Evolutionary conservation across 78 protist genomes (phyloP).

Genomic region (Dictyostelium capitatum): DNA sequence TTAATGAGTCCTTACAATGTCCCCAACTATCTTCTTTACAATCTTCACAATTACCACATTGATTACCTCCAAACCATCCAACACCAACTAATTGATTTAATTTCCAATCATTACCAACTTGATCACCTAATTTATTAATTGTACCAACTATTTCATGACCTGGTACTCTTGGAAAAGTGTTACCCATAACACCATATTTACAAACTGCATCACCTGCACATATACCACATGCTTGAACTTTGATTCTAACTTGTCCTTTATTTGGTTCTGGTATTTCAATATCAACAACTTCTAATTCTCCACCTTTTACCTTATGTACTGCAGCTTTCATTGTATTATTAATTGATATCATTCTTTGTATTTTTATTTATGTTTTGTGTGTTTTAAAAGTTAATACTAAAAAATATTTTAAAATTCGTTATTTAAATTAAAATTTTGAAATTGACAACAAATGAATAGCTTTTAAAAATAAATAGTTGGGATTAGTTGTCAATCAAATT

Average conservation of each 20-base stretch:
- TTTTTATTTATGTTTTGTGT: too few species aligned
- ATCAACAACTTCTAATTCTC: not conserved
- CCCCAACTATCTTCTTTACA: slow-evolving; percentile 31
- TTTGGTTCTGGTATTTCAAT: not conserved
- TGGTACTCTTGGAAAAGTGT: not conserved
- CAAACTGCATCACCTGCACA: not conserved
- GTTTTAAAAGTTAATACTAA: too few species aligned
- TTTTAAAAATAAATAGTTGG: not conserved
- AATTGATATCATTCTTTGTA: too few species aligned
- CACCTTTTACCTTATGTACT: not conserved
- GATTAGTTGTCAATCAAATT: too few species aligned
- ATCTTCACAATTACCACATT: slow-evolving; percentile 34
- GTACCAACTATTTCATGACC: slow-evolving; percentile 80
- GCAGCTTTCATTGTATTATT: too few species aligned
- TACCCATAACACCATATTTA: slow-evolving; percentile 11
- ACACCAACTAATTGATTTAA: slow-evolving; percentile 72
- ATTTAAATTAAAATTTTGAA: slow-evolving; percentile 19
- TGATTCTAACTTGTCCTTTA: not conserved
- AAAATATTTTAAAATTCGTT: not conserved
- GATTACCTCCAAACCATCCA: slow-evolving; percentile 51
- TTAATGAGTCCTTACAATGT: not conserved
- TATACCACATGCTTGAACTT: not conserved
- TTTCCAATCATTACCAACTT: slow-evolving; percentile 16
- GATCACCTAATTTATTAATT: slow-evolving; percentile 66
- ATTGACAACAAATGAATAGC: slow-evolving; percentile 59